Evolutionary conservation across 2,329 filamentous ascomycete genomes (phyloP).

Genomic region (Pyrenophora teres): DNA sequence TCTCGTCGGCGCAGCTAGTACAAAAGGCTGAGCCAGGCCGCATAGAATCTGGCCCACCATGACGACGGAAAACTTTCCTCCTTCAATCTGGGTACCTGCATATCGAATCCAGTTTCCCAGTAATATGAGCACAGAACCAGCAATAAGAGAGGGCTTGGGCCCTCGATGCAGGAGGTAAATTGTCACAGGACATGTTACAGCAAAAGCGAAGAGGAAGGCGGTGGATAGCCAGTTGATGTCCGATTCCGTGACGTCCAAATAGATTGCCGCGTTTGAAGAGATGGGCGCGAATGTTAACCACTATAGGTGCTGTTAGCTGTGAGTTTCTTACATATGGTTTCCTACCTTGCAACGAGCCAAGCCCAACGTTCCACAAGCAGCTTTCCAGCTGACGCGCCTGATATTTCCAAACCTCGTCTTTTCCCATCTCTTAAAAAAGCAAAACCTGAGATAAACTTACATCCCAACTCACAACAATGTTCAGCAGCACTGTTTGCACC

Average conservation of each 20-base stretch:
- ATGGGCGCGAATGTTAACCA: conserved; percentile 94
- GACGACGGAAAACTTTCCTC: conserved; percentile 72
- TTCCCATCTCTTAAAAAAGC: neutral
- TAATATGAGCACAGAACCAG: conserved; percentile 73
- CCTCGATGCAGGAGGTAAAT: conserved; percentile 81
- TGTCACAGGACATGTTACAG: conserved; percentile 67
- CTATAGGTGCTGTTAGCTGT: conserved; percentile 50
- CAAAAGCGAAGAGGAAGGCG: conserved; percentile 83
- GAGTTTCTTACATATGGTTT: neutral
- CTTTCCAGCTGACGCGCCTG: no score
- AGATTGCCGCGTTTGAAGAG: conserved; percentile 71
- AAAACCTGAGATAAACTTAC: conserved; percentile 61
- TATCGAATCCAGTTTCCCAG: conserved; percentile 91
- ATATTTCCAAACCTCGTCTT: neutral
- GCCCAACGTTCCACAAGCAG: no score
- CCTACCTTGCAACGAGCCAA: no score
- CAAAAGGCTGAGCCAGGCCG: conserved; percentile 89
- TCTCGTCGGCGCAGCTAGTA: conserved; percentile 82
- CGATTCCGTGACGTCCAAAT: conserved; percentile 75
- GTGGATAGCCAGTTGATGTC: conserved; percentile 93
- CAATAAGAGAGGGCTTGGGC: conserved; percentile 76
- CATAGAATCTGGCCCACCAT: conserved; percentile 93
- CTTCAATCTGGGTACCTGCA: conserved; percentile 64
- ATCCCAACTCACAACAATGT: conserved; percentile 94
- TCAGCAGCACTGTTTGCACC: conserved; percentile 80